Base-by-base conservation (phyloP, 2,329 filamentous ascomycete species). In the Phaeosphaeria sp. region DNA sequence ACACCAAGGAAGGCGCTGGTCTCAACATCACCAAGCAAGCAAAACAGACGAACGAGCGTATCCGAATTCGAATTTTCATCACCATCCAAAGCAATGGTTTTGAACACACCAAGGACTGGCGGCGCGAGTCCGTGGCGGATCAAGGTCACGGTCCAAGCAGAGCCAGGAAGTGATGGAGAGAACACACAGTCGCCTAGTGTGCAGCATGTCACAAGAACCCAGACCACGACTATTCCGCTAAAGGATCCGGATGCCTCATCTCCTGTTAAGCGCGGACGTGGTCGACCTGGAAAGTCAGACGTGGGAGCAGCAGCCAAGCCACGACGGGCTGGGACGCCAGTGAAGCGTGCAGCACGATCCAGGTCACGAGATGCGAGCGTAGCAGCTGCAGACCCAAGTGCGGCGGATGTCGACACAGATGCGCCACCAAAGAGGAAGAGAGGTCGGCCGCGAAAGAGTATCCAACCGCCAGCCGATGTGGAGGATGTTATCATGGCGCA, bases 61-160 rank as follows among this genome's bases (percentile, higher is more conserved):
- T 60, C 60, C 0, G 71, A 68, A 9, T 52, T 71, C 44, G 63
- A 72, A 0, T 59, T 73, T n/a, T 64, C 64, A 6, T 74, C 74
- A 11, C 81, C 81, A 1, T 71, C 75, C 46, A 83, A 82, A 56
- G 80, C 80, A 0, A 77, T 83, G 67, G 67, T 81, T 43, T 59
- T 83, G 62, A 77, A 77, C 58, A 79, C 80, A 7, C 77, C 75
- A 18, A 66, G 74, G 15, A 65, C 69, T 13, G 71, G 69, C 17
- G 75, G 73, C 52, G 74, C 71, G 27, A 82, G 79, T 63, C 81
- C 81, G 20, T 82, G 79, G 80, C 76, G 77, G 56, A 81, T 83
- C 69, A 81, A 80, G 55, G 81, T 83, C 53, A 83, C 81, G 1
- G 81, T 83, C 9, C 72, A 83, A 61, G 80, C 81, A 15, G 79